Conservation (phyloP, 2,329 filamentous ascomycete genomes). For the Diaporthe citri region DNA sequence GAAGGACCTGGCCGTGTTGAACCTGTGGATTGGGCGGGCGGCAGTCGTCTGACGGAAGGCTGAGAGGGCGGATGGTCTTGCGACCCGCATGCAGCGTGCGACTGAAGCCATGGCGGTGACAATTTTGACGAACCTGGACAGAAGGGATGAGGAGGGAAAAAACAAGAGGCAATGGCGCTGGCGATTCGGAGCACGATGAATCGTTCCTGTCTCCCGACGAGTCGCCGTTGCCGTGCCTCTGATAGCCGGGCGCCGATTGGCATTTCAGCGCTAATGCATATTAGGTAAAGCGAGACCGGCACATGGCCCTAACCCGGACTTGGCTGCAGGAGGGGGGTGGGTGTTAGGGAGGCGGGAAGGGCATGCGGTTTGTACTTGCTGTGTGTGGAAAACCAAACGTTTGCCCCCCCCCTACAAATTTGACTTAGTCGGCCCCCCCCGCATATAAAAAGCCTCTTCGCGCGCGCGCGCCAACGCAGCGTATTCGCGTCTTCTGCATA, state of each 20-base stretch:
- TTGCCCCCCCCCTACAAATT: too few relatives aligned
- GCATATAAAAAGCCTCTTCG: neutral
- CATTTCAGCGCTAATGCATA: constrained; percentile 25
- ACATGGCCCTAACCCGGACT: constrained; percentile 29
- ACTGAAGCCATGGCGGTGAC: constrained; percentile 69
- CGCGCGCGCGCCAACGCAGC: neutral
- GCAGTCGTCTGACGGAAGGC: constrained; percentile 52
- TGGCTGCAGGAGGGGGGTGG: neutral
- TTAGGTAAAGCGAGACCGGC: constrained; percentile 36
- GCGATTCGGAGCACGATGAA: constrained; percentile 33
- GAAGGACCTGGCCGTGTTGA: constrained; percentile 59
- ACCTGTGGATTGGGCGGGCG: constrained; percentile 51
- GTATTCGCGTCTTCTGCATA: neutral
- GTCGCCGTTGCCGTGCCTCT: constrained; percentile 28
- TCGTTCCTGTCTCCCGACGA: constrained; percentile 27
- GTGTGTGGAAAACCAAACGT: too few relatives aligned
- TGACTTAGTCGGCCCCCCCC: too few relatives aligned
- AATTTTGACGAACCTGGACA: constrained; percentile 7
- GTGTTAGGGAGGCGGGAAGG: neutral
- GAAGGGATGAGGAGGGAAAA: neutral
- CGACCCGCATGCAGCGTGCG: constrained; percentile 65
- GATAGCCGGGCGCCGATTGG: constrained; percentile 28
- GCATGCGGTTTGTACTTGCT: neutral
- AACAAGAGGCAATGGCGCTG: neutral
- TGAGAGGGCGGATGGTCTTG: constrained; percentile 59